These are phyloP conservation scores for Aspergillus fructus DNA, from an alignment of 2,329 filamentous ascomycete species.

Conservation along the genomic window DNA sequence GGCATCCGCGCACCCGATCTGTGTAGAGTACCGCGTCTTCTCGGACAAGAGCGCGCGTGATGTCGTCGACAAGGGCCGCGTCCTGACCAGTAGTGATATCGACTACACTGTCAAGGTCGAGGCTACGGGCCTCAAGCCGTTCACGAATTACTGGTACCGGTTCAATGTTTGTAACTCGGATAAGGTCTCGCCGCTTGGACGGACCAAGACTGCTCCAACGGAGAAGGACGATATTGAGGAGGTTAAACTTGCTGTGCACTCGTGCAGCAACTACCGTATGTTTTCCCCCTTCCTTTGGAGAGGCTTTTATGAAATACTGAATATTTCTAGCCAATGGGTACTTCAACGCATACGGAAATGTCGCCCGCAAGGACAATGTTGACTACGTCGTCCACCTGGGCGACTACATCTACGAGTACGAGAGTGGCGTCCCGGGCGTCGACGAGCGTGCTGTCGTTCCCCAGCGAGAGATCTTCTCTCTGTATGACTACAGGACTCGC, in stretches of 20 bases:
- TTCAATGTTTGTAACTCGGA: constrained; percentile 67
- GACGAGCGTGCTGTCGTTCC: constrained; percentile 10
- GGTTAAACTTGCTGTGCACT: constrained; percentile 67
- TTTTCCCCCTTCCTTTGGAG: not conserved
- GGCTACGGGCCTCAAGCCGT: constrained; percentile 60
- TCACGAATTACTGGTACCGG: constrained; percentile 65
- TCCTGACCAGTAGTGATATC: constrained; percentile 70
- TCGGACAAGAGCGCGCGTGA: constrained; percentile 40
- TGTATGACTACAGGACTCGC: constrained; percentile 55
- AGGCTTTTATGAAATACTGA: not conserved
- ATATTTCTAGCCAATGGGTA: constrained; percentile 51
- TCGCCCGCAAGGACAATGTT: constrained; percentile 58
- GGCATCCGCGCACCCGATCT: constrained; percentile 54
- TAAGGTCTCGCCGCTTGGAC: constrained; percentile 61
- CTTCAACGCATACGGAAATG: constrained; percentile 62
- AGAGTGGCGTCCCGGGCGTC: constrained; percentile 35
- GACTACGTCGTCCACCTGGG: constrained; percentile 61
- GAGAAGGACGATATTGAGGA: constrained; percentile 55
- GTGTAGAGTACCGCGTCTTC: constrained; percentile 59
- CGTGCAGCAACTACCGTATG: constrained; percentile 66
- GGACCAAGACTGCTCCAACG: constrained; percentile 68
- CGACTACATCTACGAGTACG: constrained; percentile 66
- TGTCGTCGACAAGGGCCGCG: constrained; percentile 57
- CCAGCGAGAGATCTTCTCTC: constrained; percentile 41
- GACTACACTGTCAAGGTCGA: constrained; percentile 75